phyloP scores from a whole-genome alignment of 1,139 yeast genomes.

The Candida pseudoviswanathii region DNA sequence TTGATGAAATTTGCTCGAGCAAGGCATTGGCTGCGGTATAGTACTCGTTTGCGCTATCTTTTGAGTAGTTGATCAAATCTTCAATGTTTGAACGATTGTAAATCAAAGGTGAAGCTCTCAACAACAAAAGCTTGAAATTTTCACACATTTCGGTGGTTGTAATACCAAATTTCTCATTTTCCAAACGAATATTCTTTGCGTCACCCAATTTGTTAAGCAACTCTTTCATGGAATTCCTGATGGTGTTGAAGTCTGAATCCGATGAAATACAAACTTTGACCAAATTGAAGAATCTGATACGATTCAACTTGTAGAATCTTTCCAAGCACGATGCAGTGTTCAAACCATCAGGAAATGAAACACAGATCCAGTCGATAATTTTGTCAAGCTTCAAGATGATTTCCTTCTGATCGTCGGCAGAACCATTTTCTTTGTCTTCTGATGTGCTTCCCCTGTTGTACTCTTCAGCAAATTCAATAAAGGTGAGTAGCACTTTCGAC shows the following conservation, averaged over 20 bases:
- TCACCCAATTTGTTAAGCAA: slow-evolving; percentile 56
- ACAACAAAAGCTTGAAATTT: slow-evolving; percentile 56
- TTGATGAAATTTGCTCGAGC: slow-evolving; percentile 60
- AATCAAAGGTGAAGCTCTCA: slow-evolving; percentile 61
- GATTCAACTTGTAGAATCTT: slow-evolving; percentile 54
- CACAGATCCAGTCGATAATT: slow-evolving; percentile 65
- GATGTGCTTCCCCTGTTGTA: slow-evolving; percentile 30
- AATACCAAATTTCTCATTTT: slow-evolving; percentile 35
- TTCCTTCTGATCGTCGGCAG: slow-evolving; percentile 21
- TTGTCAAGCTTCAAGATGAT: slow-evolving; percentile 47
- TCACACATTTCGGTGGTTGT: slow-evolving; percentile 52
- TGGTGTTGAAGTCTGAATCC: slow-evolving; percentile 61
- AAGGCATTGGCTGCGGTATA: slow-evolving; percentile 49
- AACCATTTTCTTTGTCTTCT: slow-evolving; percentile 39
- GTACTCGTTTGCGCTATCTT: slow-evolving; percentile 32
- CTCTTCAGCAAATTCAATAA: slow-evolving; percentile 38
- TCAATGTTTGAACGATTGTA: slow-evolving; percentile 69
- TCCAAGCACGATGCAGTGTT: slow-evolving; percentile 52
- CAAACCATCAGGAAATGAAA: slow-evolving; percentile 55
- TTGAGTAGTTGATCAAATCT: slow-evolving; percentile 51
- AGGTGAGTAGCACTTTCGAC: slow-evolving; percentile 41
- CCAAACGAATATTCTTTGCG: slow-evolving; percentile 46
- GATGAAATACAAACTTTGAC: slow-evolving; percentile 56
- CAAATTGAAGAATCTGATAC: slow-evolving; percentile 58
- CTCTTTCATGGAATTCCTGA: slow-evolving; percentile 64